Evolutionary conservation across 2,329 filamentous ascomycete genomes (phyloP).

Genomic region (Xylariaceae sp.): DNA sequence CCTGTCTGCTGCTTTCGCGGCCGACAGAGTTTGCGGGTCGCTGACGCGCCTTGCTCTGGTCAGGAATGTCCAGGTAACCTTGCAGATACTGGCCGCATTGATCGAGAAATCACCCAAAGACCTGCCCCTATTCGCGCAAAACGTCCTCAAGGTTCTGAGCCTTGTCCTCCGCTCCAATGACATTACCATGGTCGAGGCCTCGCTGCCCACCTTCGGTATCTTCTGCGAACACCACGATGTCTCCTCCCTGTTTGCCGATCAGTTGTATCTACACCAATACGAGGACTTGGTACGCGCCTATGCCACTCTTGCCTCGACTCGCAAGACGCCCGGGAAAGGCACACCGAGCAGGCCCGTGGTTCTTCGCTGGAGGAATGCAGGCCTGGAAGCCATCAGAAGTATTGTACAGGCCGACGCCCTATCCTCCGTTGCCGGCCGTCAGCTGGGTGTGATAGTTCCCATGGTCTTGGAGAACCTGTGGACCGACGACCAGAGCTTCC

Average conservation of each 20-base stretch:
- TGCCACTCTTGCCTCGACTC: constrained; percentile 67
- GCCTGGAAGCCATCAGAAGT: constrained; percentile 71
- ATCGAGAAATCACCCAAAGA: constrained; percentile 91
- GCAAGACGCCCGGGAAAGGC: constrained; percentile 41
- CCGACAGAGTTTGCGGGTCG: constrained; percentile 1
- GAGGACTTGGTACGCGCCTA: constrained; percentile 75
- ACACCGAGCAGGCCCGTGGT: constrained; percentile 63
- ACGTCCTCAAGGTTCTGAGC: constrained; percentile 76
- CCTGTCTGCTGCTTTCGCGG: constrained; percentile 1
- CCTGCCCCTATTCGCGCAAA: constrained; percentile 77
- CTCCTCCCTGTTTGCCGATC: constrained; percentile 76
- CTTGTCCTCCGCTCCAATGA: constrained; percentile 79
- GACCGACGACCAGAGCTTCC: constrained; percentile 61
- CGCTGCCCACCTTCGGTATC: constrained; percentile 74
- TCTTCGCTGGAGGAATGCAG: constrained; percentile 69
- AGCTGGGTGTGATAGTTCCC: constrained; percentile 72
- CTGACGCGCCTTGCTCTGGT: constrained; percentile 6
- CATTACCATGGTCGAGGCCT: constrained; percentile 88
- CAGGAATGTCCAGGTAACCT: constrained; percentile 88
- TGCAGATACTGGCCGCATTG: constrained; percentile 83
- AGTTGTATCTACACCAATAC: constrained; percentile 74
- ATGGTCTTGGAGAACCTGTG: constrained; percentile 83
- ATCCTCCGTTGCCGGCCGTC: constrained; percentile 64
- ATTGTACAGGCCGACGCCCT: constrained; percentile 75
- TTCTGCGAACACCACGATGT: constrained; percentile 87